Evolutionary conservation across 2,329 filamentous ascomycete species (phyloP).

Genomic region (Dactylellina parvicollis): DNA sequence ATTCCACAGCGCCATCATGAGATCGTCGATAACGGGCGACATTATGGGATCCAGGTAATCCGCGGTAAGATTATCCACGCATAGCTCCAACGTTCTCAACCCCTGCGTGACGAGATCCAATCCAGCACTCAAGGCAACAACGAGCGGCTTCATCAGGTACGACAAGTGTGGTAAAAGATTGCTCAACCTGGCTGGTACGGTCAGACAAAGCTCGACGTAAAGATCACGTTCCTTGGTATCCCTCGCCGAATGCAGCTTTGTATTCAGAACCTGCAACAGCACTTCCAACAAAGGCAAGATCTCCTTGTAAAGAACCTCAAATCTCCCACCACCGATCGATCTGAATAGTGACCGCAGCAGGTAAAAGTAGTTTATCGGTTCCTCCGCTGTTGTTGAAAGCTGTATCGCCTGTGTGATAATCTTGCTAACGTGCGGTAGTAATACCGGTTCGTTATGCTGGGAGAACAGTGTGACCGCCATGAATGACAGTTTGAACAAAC

Average conservation of each 20-base stretch:
- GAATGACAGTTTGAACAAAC: conserved; percentile 97
- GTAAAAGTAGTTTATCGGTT: conserved; percentile 98
- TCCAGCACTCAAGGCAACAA: conserved; percentile 91
- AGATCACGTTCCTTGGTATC: conserved; percentile 91
- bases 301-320: conserved; percentile 98
- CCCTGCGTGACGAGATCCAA: conserved; percentile 95
- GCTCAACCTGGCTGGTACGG: conserved; percentile 90
- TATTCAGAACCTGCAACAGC: conserved; percentile 96
- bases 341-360: conserved; percentile 90
- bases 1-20: conserved; percentile 97
- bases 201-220: conserved; percentile 96
- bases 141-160: conserved; percentile 95
- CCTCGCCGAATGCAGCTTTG: conserved; percentile 85
- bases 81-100: conserved; percentile 89
- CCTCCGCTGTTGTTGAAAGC: conserved; percentile 91
- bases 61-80: conserved; percentile 96
- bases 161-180: conserved; percentile 94
- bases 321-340: conserved; percentile 95
- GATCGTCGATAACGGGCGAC: conserved; percentile 96
- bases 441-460: conserved; percentile 90
- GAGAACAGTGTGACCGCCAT: conserved; percentile 99
- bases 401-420: conserved; percentile 98
- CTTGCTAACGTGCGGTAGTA: conserved; percentile 94
- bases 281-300: conserved; percentile 96
- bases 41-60: conserved; percentile 99